These are phyloP conservation scores for Lasiosphaeria ovina DNA, from an alignment of 495 filamentous ascomycete species.

Conservation along the genomic window DNA sequence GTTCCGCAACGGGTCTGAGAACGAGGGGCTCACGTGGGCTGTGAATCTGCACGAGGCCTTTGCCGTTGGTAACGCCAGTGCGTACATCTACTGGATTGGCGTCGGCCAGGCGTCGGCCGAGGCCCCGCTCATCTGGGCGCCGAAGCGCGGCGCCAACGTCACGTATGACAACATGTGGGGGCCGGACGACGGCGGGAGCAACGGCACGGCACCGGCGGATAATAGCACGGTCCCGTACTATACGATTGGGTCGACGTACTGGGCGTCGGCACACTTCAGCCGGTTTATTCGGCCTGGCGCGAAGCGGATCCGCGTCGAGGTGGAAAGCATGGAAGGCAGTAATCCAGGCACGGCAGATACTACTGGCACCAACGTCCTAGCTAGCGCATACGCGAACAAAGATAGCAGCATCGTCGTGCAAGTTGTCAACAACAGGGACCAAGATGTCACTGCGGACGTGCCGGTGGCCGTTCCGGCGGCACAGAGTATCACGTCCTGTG, in stretches of 20 bases:
- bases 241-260: constrained; percentile 14
- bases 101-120: constrained; percentile 10
- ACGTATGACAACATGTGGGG: constrained; percentile 8
- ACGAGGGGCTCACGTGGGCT: constrained; percentile 55
- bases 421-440: constrained; percentile 20
- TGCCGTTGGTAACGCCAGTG: constrained; percentile 44
- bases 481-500: neutral
- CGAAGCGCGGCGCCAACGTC: neutral
- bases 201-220: neutral
- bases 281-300: constrained; percentile 23
- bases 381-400: constrained; percentile 17
- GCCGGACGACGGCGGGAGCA: neutral
- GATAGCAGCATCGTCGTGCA: constrained; percentile 18
- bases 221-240: neutral
- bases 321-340: neutral
- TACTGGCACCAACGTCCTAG: neutral
- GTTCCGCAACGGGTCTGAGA: constrained; percentile 35
- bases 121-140: constrained; percentile 19
- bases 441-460: neutral
- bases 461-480: neutral
- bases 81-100: constrained; percentile 51
- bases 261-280: constrained; percentile 22
- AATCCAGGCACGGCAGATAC: neutral
- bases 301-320: constrained; percentile 7
- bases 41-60: constrained; percentile 48